Evolutionary conservation across 176 grass and related monocot genomes (phyloP), one percentile per base, ranked within the genome.

Genomic region (Calamus simplicifolius): DNA sequence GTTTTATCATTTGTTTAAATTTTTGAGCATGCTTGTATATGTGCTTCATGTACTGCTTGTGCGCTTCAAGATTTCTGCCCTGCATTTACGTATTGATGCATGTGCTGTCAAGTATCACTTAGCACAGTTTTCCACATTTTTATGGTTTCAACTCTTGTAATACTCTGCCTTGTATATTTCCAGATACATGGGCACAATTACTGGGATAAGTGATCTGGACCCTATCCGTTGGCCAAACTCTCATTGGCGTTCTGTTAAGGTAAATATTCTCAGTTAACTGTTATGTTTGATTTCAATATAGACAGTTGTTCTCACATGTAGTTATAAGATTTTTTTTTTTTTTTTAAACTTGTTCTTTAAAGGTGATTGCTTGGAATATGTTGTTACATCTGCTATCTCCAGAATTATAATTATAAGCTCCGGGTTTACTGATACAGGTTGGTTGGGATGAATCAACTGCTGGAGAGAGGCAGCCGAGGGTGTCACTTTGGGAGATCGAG

Each of bases 131-230:
- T 29, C 62, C 31, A 63, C 1, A 3, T 31, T 63, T 61, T 61
- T 54, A 14, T 57, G 31, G 18, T 52, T 53, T 4, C 8, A 18
- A 23, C 65, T 48, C 43, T 26, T 58, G 62, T 59, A 5, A 29
- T 25, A 55, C 29, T 71, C 38, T 1, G 43, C 69, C 21, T 64
- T 17, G 8, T 60, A 31, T 63, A 80, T 72, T 50, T 87, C 51
- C 54, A 91, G 88, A 50, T 91, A 91, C 64, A 91, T 91, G 88
- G 88, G 88, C 54, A 91, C 88, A 58, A 83, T 91, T 72, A 91
- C 88, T 52, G 88, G 83, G 18, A 91, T 87, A 67, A 80, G 80
- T 77, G 88, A 91, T 75, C 71, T 91, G 21, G 88, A 91, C 71
- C 73, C 79, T 58, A 76, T 87, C 69, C 75, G 88, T 73, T 91